Evolutionary conservation across 73 alveolate species (phyloP).

Genomic region (Paramecium pentaurelia): DNA sequence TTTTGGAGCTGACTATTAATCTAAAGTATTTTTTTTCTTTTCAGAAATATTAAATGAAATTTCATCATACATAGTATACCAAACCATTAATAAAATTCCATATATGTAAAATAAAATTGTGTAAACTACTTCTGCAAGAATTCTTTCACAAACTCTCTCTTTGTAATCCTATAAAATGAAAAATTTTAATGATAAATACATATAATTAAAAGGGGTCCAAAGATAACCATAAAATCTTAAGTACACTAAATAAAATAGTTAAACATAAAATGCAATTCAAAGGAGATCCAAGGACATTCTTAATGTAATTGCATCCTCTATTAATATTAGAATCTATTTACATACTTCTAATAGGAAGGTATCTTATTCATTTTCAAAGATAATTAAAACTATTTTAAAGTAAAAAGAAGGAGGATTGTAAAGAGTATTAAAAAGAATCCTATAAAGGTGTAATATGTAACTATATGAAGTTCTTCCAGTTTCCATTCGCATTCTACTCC

Average conservation of each 20-base stretch:
- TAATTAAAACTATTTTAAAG: neutral
- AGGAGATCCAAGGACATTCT: constrained; percentile 14
- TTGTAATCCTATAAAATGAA: neutral
- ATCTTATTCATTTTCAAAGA: neutral
- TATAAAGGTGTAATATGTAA: neutral
- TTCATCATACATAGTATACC: constrained; percentile 52
- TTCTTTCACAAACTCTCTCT: neutral
- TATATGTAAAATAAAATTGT: constrained; percentile 8
- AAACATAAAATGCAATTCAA: neutral
- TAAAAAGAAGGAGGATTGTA: neutral
- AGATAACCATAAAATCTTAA: neutral
- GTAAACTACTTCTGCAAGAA: constrained; percentile 29
- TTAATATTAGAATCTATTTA: neutral
- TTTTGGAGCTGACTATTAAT: neutral
- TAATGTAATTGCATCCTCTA: neutral
- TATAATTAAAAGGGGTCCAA: constrained; percentile 18
- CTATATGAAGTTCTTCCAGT: neutral
- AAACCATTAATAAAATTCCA: constrained; percentile 33
- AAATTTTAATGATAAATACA: neutral
- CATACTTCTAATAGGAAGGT: constrained; percentile 21
- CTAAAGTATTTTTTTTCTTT: neutral
- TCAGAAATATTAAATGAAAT: constrained; percentile 25
- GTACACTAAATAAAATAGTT: neutral
- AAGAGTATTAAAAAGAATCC: neutral
- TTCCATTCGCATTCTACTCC: neutral